These are phyloP conservation scores for Corchorus olitorius DNA, from an alignment of 345 rosid genomes.

Conservation along the genomic window DNA sequence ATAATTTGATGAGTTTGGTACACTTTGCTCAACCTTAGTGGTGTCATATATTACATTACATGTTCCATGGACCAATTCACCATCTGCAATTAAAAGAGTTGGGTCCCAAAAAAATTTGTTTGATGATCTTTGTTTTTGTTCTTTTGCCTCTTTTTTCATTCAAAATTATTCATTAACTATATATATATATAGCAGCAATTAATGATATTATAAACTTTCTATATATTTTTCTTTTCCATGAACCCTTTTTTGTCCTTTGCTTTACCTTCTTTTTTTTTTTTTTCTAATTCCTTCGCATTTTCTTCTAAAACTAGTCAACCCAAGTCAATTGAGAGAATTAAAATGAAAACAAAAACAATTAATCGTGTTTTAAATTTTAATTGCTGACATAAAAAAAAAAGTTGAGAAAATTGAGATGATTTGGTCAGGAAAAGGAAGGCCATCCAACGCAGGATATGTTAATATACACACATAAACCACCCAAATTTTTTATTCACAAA, in stretches of 20 bases:
- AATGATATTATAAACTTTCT: too few species aligned
- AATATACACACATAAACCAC: conserved; percentile 4
- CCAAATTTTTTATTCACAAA: background rate
- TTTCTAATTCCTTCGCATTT: too few species aligned
- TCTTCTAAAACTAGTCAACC: background rate
- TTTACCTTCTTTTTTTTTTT: background rate
- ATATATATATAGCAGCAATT: background rate
- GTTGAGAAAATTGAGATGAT: background rate
- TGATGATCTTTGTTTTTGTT: background rate
- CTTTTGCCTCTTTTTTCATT: background rate
- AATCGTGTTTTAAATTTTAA: too few species aligned
- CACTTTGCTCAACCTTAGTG: conserved; percentile 4
- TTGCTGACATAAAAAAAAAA: too few species aligned
- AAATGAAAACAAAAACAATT: background rate
- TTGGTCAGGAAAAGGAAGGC: conserved; percentile 5
- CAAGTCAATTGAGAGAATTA: background rate
- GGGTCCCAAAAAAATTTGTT: background rate
- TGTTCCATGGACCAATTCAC: background rate
- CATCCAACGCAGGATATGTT: background rate
- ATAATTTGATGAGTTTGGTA: conserved; percentile 3
- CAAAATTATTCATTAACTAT: background rate
- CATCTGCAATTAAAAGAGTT: background rate
- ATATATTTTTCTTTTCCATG: background rate
- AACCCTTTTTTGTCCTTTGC: background rate
- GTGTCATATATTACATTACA: conserved; percentile 9